Evolutionary conservation across 2,329 filamentous ascomycete genomes (phyloP), one percentile per base, ranked within the genome.

Genomic region (Rutstroemia sp.): DNA sequence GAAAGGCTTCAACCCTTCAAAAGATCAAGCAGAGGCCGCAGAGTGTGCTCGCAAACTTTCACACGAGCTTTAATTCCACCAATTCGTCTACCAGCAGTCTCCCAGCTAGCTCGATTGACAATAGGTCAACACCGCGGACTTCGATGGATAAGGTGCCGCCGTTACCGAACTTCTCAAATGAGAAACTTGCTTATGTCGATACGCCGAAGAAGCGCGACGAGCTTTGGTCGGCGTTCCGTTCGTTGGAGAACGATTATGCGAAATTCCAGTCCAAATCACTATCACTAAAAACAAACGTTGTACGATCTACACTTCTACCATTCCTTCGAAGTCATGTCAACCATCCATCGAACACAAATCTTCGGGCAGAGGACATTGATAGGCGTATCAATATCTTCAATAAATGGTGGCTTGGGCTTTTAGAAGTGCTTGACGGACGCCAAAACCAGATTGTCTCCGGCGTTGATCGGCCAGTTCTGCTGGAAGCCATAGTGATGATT

Each of bases 371-470:
- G 72, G 86, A 89, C 67, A 72, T 90, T 39, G 86, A 89, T 65
- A 76, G 85, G 34, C 77, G 86, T 49, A 75, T 82, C 3, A 83
- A 80, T 54, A 85, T 88, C 51, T 73, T 89, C 55, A 87, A 88
- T 67, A 87, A 86, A 66, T 90, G 86, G 86, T 90, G 86, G 86
- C 83, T 78, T 41, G 84, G 81, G 1, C 71, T 90, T 48, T 70
- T 89, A 42, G 85, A 88, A 60, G 80, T 88, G 69, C 76, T 89
- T 23, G 81, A 85, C 65, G 85, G 85, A 44, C 79, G 79, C 59
- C 82, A 86, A 67, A 85, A 86, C 60, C 83, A 87, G 66, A 82
- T 82, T 8, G 82, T 89, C 21, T 85, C 84, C 37, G 84, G 85
- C 8, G 85, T 85, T 7, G 86, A 89, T 66, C 75, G 85, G 52